Percentiles rank a stretch among this genome's conserved stretches.
phyloP scores from a whole-genome alignment of 208 protist species.

The Entamoeba moshkovskii region DNA sequence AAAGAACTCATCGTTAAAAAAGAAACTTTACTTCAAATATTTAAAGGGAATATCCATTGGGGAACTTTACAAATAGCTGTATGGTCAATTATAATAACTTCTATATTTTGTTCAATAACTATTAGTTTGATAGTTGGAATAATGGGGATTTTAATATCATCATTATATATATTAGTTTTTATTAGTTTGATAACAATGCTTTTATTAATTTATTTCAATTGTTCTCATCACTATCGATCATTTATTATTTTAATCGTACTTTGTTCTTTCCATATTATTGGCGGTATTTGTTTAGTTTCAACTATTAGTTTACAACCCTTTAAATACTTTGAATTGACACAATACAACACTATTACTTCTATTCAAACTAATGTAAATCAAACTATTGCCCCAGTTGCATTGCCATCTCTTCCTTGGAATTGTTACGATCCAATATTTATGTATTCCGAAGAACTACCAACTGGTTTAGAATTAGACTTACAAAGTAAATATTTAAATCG shows the following conservation, averaged over 20 bases:
- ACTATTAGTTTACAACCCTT: background rate
- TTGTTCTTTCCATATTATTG: background rate
- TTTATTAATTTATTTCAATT: background rate
- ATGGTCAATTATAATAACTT: background rate
- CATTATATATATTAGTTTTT: background rate
- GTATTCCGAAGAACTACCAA: background rate
- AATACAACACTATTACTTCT: background rate
- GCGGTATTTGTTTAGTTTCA: background rate
- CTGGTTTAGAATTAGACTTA: background rate
- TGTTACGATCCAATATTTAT: background rate
- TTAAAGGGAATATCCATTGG: background rate
- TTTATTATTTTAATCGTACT: background rate
- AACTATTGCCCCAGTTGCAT: background rate
- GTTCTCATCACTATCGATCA: background rate
- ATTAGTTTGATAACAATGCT: background rate
- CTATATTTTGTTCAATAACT: background rate
- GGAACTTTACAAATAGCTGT: background rate
- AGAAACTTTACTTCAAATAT: background rate
- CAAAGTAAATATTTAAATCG: background rate
- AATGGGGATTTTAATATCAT: background rate
- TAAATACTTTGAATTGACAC: background rate
- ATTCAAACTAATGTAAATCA: background rate
- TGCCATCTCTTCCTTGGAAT: background rate
- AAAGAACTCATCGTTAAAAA: background rate
- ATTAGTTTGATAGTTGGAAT: background rate